Conservation (phyloP, 2,329 filamentous ascomycete genomes). For the Aspergillus sp. region DNA sequence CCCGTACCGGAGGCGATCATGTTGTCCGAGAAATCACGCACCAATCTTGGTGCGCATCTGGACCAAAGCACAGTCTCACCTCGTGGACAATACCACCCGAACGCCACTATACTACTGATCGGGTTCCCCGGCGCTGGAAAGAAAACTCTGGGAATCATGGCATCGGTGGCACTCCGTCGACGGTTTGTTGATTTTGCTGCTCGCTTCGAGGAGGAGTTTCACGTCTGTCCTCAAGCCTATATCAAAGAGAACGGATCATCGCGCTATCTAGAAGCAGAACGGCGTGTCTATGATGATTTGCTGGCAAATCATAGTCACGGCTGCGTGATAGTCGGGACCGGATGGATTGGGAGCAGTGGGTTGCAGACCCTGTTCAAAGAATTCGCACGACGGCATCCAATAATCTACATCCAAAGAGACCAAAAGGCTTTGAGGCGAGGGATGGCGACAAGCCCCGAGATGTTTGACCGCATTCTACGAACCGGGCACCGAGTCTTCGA, state of each 20-base stretch:
- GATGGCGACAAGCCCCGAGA: constrained; percentile 21
- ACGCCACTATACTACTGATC: constrained; percentile 59
- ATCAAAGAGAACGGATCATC: neutral
- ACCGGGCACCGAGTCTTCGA: constrained; percentile 35
- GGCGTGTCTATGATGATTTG: neutral
- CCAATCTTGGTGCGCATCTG: neutral
- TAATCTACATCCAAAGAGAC: constrained; percentile 60
- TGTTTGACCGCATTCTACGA: constrained; percentile 16
- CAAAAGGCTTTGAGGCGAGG: constrained; percentile 33
- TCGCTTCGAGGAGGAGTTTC: neutral
- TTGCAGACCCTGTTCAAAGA: constrained; percentile 52
- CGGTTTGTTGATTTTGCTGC: neutral
- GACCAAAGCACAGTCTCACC: constrained; percentile 9
- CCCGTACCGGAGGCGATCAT: no score
- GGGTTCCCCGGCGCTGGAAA: constrained; percentile 71
- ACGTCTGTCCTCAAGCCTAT: neutral
- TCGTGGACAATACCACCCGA: neutral
- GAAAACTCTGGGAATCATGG: constrained; percentile 70
- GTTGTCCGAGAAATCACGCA: no score
- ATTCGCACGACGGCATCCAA: constrained; percentile 60
- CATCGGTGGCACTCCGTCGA: constrained; percentile 65
- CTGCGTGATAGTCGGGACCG: neutral
- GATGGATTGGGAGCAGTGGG: neutral
- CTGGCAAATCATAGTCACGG: neutral
- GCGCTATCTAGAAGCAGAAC: neutral